Evolutionary conservation across 1,139 yeast species (phyloP).

Genomic region (Hansenula sp.): DNA sequence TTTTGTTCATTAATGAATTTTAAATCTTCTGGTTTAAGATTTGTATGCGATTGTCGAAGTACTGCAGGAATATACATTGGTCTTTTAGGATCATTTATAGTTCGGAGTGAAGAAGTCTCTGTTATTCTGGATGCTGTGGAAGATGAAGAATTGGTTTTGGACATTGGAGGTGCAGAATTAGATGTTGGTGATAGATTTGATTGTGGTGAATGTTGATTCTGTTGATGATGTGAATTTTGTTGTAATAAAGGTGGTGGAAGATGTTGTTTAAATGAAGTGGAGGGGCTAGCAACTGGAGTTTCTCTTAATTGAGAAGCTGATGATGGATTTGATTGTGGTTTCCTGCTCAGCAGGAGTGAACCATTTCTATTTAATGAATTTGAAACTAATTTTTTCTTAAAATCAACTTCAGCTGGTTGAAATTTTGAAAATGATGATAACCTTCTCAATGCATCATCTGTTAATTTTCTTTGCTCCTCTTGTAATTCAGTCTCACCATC

Average conservation of each 20-base stretch:
- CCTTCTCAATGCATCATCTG: constrained; percentile 33
- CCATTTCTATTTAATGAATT: neutral
- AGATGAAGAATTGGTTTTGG: constrained; percentile 1
- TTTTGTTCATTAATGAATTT: constrained; percentile 20
- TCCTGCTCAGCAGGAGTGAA: constrained; percentile 9
- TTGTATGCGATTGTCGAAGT: constrained; percentile 51
- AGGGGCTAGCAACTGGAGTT: constrained; percentile 8
- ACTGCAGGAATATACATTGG: constrained; percentile 93
- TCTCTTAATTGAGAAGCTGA: constrained; percentile 10
- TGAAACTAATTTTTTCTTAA: constrained; percentile 12
- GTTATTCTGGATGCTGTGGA: constrained; percentile 2
- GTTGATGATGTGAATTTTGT: neutral
- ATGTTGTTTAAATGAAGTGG: constrained; percentile 9
- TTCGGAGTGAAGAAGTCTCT: constrained; percentile 31
- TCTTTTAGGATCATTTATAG: constrained; percentile 67
- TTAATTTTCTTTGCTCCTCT: constrained; percentile 30
- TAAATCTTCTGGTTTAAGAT: constrained; percentile 32
- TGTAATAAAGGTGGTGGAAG: too few species aligned
- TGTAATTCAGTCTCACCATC: constrained; percentile 23
- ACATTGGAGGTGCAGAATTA: constrained; percentile 4
- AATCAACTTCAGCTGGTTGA: constrained; percentile 52
- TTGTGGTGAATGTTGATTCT: constrained; percentile 2
- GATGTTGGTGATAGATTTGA: constrained; percentile 3
- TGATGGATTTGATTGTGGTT: constrained; percentile 11
- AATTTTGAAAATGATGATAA: constrained; percentile 30